These are phyloP conservation scores for Cercospora nicotianae DNA, from an alignment of 2,329 filamentous ascomycete species.

Conservation along the genomic window DNA sequence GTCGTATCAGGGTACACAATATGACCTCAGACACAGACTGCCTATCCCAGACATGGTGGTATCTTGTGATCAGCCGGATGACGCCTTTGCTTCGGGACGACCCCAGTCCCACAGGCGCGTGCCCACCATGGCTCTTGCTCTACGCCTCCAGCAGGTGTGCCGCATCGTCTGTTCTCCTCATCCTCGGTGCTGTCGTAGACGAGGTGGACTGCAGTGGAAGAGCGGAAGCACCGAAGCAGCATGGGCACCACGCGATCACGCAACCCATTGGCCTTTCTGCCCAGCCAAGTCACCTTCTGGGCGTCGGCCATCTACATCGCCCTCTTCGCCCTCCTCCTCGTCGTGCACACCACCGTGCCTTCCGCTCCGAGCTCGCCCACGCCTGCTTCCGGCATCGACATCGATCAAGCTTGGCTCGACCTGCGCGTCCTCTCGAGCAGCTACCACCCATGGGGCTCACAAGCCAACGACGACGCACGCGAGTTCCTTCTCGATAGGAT, in stretches of 20 bases:
- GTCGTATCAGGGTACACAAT: background rate
- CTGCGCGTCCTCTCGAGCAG: conserved; percentile 70
- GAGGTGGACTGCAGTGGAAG: background rate
- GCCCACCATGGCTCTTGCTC: background rate
- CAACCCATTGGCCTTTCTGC: conserved; percentile 69
- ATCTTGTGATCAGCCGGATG: background rate
- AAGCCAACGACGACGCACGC: conserved; percentile 76
- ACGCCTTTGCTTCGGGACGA: background rate
- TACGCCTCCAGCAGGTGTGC: background rate
- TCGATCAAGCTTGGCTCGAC: conserved; percentile 85
- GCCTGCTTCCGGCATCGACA: conserved; percentile 68
- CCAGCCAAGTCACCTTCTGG: conserved; percentile 78
- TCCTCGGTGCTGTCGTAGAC: background rate
- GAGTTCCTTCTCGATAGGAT: conserved; percentile 73
- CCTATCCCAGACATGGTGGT: background rate
- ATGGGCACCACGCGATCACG: conserved; percentile 26
- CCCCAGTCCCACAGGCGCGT: background rate
- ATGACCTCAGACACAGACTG: background rate
- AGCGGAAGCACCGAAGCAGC: conserved; percentile 1
- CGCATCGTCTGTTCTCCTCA: background rate
- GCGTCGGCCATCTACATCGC: conserved; percentile 74
- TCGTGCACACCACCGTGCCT: conserved; percentile 73
- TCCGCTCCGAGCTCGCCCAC: conserved; percentile 62
- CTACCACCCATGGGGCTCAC: conserved; percentile 68
- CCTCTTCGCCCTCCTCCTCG: conserved; percentile 68